phyloP scores from a whole-genome alignment of 192 early-diverging fungal genomes.

The Spinellus fusiger region DNA sequence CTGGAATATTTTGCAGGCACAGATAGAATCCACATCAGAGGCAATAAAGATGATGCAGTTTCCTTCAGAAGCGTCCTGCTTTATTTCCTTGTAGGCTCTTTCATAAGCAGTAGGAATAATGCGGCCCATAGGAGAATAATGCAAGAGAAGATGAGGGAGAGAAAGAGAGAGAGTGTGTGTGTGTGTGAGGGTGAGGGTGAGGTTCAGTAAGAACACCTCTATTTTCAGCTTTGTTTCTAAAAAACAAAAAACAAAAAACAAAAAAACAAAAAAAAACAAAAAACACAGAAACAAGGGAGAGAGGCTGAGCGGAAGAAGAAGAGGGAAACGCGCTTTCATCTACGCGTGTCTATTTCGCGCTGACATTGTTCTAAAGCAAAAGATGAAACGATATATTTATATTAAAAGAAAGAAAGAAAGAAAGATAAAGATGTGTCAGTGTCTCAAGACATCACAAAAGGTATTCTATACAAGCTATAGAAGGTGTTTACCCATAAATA shows the following conservation, averaged over 20 bases:
- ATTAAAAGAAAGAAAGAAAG: background rate
- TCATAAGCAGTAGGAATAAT: conserved; percentile 42
- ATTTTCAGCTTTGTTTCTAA: too few relatives aligned
- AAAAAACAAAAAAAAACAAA: too few relatives aligned
- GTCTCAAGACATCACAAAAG: too few relatives aligned
- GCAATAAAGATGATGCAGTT: conserved; percentile 69
- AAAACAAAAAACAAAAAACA: too few relatives aligned
- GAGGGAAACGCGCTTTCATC: too few relatives aligned
- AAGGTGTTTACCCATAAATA: too few relatives aligned
- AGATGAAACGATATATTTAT: background rate
- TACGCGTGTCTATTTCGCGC: background rate
- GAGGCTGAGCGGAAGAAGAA: too few relatives aligned
- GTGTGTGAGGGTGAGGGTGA: background rate
- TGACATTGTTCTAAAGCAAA: background rate
- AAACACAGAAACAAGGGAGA: too few relatives aligned
- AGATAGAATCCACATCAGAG: conserved; percentile 76
- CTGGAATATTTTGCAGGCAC: conserved; percentile 73
- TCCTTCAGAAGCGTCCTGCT: conserved; percentile 31
- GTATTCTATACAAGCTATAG: too few relatives aligned
- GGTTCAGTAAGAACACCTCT: too few relatives aligned
- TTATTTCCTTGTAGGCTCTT: conserved; percentile 49
- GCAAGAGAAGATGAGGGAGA: background rate
- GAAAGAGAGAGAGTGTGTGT: background rate
- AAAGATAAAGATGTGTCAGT: background rate
- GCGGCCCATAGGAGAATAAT: conserved; percentile 43